Evolutionary conservation across 176 grass and related monocot species (phyloP).

Genomic region (Thinopyrum elongatum): DNA sequence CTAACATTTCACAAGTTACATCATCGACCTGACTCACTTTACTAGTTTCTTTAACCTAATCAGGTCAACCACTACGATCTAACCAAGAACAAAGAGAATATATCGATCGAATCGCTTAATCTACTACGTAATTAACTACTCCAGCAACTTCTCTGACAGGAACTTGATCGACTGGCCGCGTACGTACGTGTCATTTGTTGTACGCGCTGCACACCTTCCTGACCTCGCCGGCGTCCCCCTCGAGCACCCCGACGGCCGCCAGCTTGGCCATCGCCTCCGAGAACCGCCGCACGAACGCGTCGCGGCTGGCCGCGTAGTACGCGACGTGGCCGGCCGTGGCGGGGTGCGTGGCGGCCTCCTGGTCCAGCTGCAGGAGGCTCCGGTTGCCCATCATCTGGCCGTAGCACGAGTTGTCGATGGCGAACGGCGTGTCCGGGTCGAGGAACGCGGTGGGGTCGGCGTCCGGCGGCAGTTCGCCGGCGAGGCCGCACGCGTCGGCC

Average conservation of each 20-base stretch:
- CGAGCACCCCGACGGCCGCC: conserved; percentile 34
- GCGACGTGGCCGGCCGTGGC: conserved; percentile 18
- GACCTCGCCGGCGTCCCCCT: conserved; percentile 51
- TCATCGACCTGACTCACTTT: background rate
- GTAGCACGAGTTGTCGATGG: conserved; percentile 58
- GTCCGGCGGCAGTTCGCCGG: background rate
- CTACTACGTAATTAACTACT: too few species aligned
- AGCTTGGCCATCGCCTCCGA: conserved; percentile 47
- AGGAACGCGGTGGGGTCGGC: conserved; percentile 30
- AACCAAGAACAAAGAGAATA: background rate
- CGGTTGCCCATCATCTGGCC: conserved; percentile 33
- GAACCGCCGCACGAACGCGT: conserved; percentile 38
- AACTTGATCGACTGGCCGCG: too few species aligned
- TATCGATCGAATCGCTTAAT: background rate
- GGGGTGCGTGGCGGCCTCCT: conserved; percentile 43
- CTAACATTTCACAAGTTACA: background rate
- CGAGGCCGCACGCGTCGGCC: background rate
- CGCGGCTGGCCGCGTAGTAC: conserved; percentile 19
- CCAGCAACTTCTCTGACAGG: too few species aligned
- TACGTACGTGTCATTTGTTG: conserved; percentile 17
- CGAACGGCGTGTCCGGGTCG: conserved; percentile 40
- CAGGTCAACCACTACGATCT: background rate
- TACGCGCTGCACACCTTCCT: conserved; percentile 48
- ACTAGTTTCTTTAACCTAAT: background rate
- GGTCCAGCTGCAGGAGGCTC: conserved; percentile 44